phyloP scores from a whole-genome alignment of 345 rosid genomes.

The Sonneratia alba region DNA sequence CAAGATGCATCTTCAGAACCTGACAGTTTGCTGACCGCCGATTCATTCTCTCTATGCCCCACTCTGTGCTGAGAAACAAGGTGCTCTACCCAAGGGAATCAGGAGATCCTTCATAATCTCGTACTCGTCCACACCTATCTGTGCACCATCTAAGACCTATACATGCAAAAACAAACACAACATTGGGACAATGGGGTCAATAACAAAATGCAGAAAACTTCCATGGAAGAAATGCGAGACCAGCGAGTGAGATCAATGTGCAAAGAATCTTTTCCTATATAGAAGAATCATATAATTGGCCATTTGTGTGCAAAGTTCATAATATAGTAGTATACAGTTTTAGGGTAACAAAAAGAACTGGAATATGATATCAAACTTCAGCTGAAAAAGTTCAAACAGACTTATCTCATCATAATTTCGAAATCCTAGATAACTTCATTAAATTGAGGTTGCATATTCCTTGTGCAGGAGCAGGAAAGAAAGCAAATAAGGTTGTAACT shows the following conservation, averaged over 20 bases:
- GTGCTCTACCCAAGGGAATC: slow-evolving; percentile 71
- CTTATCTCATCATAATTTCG: neutral
- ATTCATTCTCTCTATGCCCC: slow-evolving; percentile 32
- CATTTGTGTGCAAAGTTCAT: neutral
- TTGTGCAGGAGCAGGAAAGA: neutral
- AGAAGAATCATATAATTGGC: neutral
- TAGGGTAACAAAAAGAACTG: neutral
- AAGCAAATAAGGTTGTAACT: neutral
- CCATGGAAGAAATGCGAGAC: neutral
- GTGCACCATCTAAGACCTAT: slow-evolving; percentile 66
- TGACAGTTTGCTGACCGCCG: neutral
- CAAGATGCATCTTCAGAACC: neutral
- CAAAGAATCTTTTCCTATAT: neutral
- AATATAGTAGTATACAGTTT: neutral
- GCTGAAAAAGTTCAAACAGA: neutral
- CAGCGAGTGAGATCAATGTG: neutral
- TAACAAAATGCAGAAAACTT: neutral
- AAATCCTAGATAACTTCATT: neutral
- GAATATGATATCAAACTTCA: neutral
- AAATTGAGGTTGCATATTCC: neutral
- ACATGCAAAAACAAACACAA: neutral
- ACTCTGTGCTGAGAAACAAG: slow-evolving; percentile 48
- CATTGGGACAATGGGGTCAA: neutral
- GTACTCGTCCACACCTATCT: slow-evolving; percentile 56
- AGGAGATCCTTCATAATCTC: slow-evolving; percentile 70